Conservation (phyloP, 2,329 filamentous ascomycete genomes). For the Aspergillus brasiliensis region DNA sequence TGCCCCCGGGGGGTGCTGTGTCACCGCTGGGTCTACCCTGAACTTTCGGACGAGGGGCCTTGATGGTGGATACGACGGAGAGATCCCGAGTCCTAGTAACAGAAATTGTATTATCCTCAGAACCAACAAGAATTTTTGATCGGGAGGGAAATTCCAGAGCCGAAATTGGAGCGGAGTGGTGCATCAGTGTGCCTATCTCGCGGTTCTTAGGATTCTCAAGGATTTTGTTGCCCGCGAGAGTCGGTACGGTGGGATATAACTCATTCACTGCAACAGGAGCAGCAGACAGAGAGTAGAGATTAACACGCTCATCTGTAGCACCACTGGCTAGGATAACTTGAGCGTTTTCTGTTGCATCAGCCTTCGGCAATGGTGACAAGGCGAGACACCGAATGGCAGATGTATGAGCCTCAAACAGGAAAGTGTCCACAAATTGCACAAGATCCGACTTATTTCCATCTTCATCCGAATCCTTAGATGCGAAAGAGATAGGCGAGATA, state of each 20-base stretch:
- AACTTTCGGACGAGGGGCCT: slow-evolving; percentile 80
- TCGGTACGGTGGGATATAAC: slow-evolving; percentile 62
- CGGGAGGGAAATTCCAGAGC: slow-evolving; percentile 79
- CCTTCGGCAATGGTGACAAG: slow-evolving; percentile 72
- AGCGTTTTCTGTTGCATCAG: slow-evolving; percentile 56
- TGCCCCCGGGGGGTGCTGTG: slow-evolving; percentile 77
- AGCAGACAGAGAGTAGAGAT: slow-evolving; percentile 85
- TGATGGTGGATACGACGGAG: slow-evolving; percentile 83
- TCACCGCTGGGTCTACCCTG: slow-evolving; percentile 83
- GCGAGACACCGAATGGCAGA: slow-evolving; percentile 89
- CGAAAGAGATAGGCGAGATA: slow-evolving; percentile 49
- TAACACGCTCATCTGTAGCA: slow-evolving; percentile 90
- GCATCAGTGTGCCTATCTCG: slow-evolving; percentile 81
- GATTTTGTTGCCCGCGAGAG: slow-evolving; percentile 71
- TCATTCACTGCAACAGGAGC: slow-evolving; percentile 62
- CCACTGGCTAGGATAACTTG: slow-evolving; percentile 90
- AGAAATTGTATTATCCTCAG: slow-evolving; percentile 88
- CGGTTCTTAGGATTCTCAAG: slow-evolving; percentile 84
- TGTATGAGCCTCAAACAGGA: slow-evolving; percentile 91
- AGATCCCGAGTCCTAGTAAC: slow-evolving; percentile 87
- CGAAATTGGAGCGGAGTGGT: slow-evolving; percentile 83
- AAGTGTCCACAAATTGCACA: slow-evolving; percentile 81
- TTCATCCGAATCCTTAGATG: slow-evolving; percentile 27
- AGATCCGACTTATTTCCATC: slow-evolving; percentile 32
- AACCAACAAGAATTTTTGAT: slow-evolving; percentile 82